phyloP scores from a whole-genome alignment of 1,284 basidiomycete genomes.

The Moesziomyces sp. region DNA sequence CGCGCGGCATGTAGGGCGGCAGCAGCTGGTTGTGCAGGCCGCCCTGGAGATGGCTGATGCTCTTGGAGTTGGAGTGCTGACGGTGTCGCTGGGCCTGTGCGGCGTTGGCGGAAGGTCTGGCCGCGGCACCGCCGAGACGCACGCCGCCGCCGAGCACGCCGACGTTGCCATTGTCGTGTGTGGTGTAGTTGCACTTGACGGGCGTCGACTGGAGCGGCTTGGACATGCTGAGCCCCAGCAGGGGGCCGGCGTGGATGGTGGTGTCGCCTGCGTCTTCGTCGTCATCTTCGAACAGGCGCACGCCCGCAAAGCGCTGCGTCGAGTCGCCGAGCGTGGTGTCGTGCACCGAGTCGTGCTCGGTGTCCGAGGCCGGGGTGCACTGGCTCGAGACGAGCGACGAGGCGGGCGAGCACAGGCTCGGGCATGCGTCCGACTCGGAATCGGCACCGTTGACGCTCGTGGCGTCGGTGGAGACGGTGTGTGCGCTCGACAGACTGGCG shows the following conservation, averaged over 20 bases:
- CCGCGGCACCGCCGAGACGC: conserved; percentile 36
- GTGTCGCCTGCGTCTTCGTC: conserved; percentile 35
- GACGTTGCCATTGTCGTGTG: conserved; percentile 61
- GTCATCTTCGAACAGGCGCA: conserved; percentile 22
- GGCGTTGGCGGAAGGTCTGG: neutral
- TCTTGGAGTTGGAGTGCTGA: conserved; percentile 40
- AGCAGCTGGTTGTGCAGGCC: conserved; percentile 23
- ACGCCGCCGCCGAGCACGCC: conserved; percentile 61
- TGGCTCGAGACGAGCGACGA: conserved; percentile 20
- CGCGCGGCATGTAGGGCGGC: conserved; percentile 15
- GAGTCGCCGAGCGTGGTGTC: conserved; percentile 34
- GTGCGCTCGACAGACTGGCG: conserved; percentile 31
- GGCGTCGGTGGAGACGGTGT: conserved; percentile 37
- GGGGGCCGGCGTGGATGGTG: conserved; percentile 28
- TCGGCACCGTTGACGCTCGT: conserved; percentile 27
- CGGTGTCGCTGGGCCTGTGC: conserved; percentile 8
- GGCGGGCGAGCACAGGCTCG: conserved; percentile 39
- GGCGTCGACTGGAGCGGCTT: conserved; percentile 11
- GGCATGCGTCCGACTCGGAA: conserved; percentile 25
- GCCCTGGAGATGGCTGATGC: conserved; percentile 34
- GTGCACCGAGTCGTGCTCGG: conserved; percentile 15
- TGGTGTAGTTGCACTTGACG: conserved; percentile 54
- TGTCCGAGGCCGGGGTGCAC: conserved; percentile 17
- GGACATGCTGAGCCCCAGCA: conserved; percentile 25
- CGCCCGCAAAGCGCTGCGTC: conserved; percentile 33